Evolutionary conservation across 2,329 filamentous ascomycete genomes (phyloP), one percentile per base, ranked within the genome.

Genomic region (Colletotrichum plurivorum): DNA sequence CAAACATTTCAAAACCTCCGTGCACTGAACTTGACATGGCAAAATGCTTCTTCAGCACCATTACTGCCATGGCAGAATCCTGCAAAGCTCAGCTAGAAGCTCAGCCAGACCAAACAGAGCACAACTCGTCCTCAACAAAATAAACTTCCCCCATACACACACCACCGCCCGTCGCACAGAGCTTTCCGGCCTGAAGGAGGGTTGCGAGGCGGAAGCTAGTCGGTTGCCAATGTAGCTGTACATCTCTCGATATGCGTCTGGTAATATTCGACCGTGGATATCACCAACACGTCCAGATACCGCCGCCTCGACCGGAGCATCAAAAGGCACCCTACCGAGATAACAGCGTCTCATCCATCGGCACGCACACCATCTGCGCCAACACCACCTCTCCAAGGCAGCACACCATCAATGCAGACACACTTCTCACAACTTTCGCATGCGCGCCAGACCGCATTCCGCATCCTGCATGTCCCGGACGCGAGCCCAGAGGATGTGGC

Each of bases 341-440:
- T 69, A 69, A 69, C 62, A 69, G 55, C 66, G 66, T 69, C 66
- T 69, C 66, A 69, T 69, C 31, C 61, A 59, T 60, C 55, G 49
- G 62, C 53, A 60, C 63, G 10, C 31, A 36, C 31, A 36, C 63
- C 56, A 48, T 55, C 48, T 25, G 55, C 63, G 41, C 48, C 43
- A 48, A 48, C 58, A 53, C 49, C 63, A 61, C 46, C 55, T 45
- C 20, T n/a, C 18, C 22, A 36, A 2, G 13, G 16, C 10, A 7
- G 20, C 15, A 25, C 22, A 53, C 16, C 45, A 36, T 55, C 55
- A 59, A 59, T 60, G 57, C 52, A 25, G 20, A 18, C 41, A 45
- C 43, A 52, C 22, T 58, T 68, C 61, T 58, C 54, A 51, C 55
- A 36, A 66, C 66, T 55, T 69, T 69, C 61, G 61, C 66, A 69